Conservation (phyloP, 2,329 filamentous ascomycete genomes). For the Exophiala viscosa region DNA sequence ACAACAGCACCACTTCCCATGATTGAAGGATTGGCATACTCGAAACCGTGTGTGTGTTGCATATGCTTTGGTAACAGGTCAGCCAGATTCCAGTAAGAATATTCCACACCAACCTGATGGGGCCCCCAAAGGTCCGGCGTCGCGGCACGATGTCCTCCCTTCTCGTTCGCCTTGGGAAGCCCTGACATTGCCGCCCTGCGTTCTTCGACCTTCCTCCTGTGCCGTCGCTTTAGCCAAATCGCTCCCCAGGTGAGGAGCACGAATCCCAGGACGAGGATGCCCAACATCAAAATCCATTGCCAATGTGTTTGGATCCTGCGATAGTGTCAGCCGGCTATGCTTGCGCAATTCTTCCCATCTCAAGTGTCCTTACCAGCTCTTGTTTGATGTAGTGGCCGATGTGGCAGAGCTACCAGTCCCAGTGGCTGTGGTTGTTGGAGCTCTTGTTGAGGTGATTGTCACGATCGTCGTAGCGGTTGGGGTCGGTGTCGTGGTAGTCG, state of each 20-base stretch:
- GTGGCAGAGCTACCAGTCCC: conserved; percentile 11
- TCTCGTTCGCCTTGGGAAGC: conserved; percentile 29
- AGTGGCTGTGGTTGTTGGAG: conserved; percentile 28
- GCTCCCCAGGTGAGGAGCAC: conserved; percentile 63
- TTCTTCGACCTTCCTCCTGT: conserved; percentile 64
- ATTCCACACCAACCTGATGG: conserved; percentile 28
- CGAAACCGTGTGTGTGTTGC: conserved; percentile 25
- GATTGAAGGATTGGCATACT: conserved; percentile 13
- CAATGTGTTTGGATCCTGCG: conserved; percentile 66
- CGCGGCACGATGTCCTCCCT: conserved; percentile 29
- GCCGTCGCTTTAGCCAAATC: conserved; percentile 68
- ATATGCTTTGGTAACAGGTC: conserved; percentile 21
- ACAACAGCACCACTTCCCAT: conserved; percentile 9
- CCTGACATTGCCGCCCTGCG: conserved; percentile 34
- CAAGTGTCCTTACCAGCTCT: conserved; percentile 21
- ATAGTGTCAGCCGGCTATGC: conserved; percentile 23
- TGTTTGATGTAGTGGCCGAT: conserved; percentile 6
- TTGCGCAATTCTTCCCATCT: background rate
- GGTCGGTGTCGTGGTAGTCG: conserved; percentile 31
- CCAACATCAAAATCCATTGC: conserved; percentile 78
- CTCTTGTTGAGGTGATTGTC: conserved; percentile 23
- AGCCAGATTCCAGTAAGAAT: background rate
- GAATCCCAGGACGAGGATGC: conserved; percentile 68
- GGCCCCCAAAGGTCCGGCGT: conserved; percentile 35
- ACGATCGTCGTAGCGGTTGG: conserved; percentile 22